Evolutionary conservation across 305 asterid genomes (phyloP).

Genomic region (Solanum aculeatissimum): DNA sequence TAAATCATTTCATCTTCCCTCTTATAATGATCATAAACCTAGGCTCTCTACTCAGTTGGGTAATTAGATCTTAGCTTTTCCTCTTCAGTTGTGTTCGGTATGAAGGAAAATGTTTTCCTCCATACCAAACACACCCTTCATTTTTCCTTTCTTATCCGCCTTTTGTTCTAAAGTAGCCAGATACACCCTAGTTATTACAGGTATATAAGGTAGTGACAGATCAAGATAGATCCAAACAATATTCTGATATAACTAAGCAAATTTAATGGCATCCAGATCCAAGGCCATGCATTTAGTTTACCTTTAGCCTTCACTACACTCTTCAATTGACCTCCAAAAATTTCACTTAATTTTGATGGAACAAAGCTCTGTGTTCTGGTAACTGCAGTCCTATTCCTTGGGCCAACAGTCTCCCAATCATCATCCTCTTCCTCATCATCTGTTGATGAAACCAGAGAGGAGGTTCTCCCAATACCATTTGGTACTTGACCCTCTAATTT

Average conservation of each 20-base stretch:
- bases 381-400: slow-evolving; percentile 56
- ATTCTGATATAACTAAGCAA: not conserved
- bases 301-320: slow-evolving; percentile 90
- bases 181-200: not conserved
- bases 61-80: not conserved
- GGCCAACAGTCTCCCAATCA: slow-evolving; percentile 74
- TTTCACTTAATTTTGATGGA: slow-evolving; percentile 67
- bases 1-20: not conserved
- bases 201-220: not conserved
- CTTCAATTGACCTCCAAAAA: slow-evolving; percentile 73
- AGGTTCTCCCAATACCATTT: slow-evolving; percentile 35
- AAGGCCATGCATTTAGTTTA: slow-evolving; percentile 5
- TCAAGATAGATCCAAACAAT: not conserved
- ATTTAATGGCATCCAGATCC: not conserved
- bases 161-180: not conserved
- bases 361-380: slow-evolving; percentile 73
- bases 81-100: not conserved
- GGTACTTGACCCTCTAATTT: slow-evolving; percentile 49
- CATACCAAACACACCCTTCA: not conserved
- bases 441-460: slow-evolving; percentile 54
- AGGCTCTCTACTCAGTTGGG: not conserved
- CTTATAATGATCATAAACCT: not conserved
- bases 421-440: slow-evolving; percentile 54
- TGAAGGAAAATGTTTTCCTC: not conserved
- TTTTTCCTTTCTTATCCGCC: not conserved